Evolutionary conservation across 805 yeast genomes (phyloP), one percentile per base, ranked within the genome.

Genomic region (Kockiozyma suomiensis): DNA sequence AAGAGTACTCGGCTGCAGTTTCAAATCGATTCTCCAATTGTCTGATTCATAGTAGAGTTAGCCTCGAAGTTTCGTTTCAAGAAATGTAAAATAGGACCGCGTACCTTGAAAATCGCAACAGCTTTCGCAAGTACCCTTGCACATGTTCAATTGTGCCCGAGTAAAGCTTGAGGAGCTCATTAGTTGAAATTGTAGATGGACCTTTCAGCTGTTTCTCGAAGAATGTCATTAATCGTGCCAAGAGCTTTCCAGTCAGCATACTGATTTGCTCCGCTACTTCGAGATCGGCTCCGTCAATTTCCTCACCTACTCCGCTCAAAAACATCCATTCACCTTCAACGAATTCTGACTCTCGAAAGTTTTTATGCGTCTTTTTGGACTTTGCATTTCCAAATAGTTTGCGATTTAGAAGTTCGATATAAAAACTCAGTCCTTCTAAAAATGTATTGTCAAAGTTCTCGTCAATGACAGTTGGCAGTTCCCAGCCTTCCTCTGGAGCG

Each of bases 291-390:
- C 90, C 88, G 43, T 88, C 91, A 30, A 94, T 81, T 66, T 81
- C 86, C 62, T 81, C 82, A 13, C 97, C 97, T 37, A 90, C 80
- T 67, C 85, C 85, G 67, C 83, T 88, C 65, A 94, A 77, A 67
- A 86, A 85, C 32, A 81, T 79, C 92, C 96, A 94, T 46, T 88
- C 88, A 55, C 80, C 82, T 69, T 90, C 96, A 50, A 94, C 76
- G 70, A 88, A 91, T 66, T 93, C 99, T 0, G 97, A 92, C 69
- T 90, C 97, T 69, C 90, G 90, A 73, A 89, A 90, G 0, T 96
- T 88, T 67, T 91, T 82, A 75, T 89, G 88, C 13, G 87, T 82
- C 42, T 78, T 77, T 3, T 79, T 77, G 2, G 83, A 79, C 58
- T 83, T 81, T 0, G 91, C 85, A 59, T 91, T 84, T 67, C 90